Conservation (phyloP, 352 stramenopile genomes). For the Sclerospora graminicola region DNA sequence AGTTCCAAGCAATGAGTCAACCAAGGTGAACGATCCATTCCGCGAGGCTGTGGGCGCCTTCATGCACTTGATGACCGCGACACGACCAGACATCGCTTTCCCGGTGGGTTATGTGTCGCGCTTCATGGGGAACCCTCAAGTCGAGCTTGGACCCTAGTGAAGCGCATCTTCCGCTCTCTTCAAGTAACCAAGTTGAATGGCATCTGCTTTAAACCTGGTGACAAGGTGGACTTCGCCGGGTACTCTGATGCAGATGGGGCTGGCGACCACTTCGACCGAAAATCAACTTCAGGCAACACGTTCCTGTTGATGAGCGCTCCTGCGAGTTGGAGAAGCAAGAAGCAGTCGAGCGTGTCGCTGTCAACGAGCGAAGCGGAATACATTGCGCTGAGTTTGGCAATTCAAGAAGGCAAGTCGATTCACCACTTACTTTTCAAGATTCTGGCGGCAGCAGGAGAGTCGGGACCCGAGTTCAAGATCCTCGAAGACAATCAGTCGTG, state of each 20-base stretch:
- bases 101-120: conserved; percentile 7
- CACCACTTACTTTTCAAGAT: conserved; percentile 2
- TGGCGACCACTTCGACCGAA: conserved; percentile 4
- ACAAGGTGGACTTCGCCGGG: conserved; percentile 3
- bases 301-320: conserved; percentile 3
- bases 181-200: conserved; percentile 14
- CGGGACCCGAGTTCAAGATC: conserved; percentile 3
- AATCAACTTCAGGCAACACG: conserved; percentile 2
- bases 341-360: conserved; percentile 4
- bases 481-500: conserved; percentile 6
- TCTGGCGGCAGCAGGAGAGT: neutral
- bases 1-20: neutral
- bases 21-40: conserved; percentile 8
- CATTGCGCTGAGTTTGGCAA: conserved; percentile 2
- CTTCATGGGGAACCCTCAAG: conserved; percentile 16
- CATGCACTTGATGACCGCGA: conserved; percentile 16
- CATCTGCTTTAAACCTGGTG: conserved; percentile 2
- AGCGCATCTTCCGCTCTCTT: conserved; percentile 10
- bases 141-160: conserved; percentile 10
- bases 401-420: conserved; percentile 4
- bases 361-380: conserved; percentile 7
- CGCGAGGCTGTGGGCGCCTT: conserved; percentile 9
- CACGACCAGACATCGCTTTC: conserved; percentile 10
- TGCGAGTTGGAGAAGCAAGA: conserved; percentile 1
- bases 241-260: conserved; percentile 9